Evolutionary conservation across 768 basidiomycete genomes (phyloP).

Genomic region (Clitopilus hobsonii): DNA sequence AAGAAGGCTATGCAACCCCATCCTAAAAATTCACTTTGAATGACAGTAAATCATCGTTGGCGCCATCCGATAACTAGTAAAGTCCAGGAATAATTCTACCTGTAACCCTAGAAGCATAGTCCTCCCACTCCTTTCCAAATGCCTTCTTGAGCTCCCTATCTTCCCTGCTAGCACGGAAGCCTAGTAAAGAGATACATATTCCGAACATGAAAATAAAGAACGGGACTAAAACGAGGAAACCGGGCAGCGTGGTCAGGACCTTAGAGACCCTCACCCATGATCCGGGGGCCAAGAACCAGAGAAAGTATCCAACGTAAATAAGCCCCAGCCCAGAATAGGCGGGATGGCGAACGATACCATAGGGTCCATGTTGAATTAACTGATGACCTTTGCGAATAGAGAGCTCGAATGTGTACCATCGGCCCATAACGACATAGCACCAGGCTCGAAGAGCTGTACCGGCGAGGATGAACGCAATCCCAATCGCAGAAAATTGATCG

Average conservation of each 20-base stretch:
- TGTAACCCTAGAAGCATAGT: background rate
- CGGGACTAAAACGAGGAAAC: background rate
- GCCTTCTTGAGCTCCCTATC: background rate
- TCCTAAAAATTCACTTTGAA: no score
- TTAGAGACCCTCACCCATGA: background rate
- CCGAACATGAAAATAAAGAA: background rate
- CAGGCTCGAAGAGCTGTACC: background rate
- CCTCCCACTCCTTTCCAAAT: background rate
- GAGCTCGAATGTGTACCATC: background rate
- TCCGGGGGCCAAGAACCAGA: background rate
- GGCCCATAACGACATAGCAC: background rate
- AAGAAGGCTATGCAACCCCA: no score
- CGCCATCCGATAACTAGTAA: no score
- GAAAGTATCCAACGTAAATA: background rate
- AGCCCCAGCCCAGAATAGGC: background rate
- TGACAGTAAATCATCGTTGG: no score
- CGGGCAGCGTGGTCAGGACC: background rate
- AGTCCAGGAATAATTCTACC: background rate
- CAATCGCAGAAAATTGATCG: background rate
- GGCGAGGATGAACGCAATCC: background rate
- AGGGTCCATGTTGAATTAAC: background rate
- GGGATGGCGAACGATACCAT: constrained; percentile 2
- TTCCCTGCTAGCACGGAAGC: background rate
- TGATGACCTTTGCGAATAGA: background rate
- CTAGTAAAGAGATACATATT: background rate